Conservation (phyloP, 2,329 filamentous ascomycete species). For the Colletotrichum sansevieriae region DNA sequence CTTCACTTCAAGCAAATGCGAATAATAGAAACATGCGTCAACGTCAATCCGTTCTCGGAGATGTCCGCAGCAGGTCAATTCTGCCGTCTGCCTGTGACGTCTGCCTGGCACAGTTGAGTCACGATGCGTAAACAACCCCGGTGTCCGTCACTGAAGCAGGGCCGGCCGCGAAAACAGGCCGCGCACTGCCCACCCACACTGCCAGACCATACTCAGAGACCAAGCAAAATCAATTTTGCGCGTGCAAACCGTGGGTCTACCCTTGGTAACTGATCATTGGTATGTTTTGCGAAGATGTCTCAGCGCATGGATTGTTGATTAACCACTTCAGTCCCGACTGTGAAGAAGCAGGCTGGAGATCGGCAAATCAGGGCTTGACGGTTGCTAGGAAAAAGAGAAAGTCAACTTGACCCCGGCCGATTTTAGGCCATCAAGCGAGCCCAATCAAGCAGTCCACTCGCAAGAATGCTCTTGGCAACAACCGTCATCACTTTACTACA, state of each 20-base stretch:
- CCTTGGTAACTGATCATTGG: conserved; percentile 17
- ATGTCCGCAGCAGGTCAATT: neutral
- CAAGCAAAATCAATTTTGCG: conserved; percentile 10
- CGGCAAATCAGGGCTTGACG: conserved; percentile 19
- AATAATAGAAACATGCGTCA: conserved; percentile 2
- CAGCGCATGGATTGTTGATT: conserved; percentile 1
- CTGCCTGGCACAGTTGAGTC: conserved; percentile 17
- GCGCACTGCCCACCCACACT: conserved; percentile 32
- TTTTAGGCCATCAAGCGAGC: conserved; percentile 27
- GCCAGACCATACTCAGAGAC: conserved; percentile 25
- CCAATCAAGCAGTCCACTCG: conserved; percentile 9
- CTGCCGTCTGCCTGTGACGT: conserved; percentile 10
- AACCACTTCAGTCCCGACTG: conserved; percentile 3
- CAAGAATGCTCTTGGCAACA: conserved; percentile 12
- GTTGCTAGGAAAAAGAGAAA: neutral
- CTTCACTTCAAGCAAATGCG: conserved; percentile 13
- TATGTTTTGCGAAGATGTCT: neutral
- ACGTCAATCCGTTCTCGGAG: conserved; percentile 10
- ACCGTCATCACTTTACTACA: conserved; percentile 29
- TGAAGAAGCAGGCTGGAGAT: neutral
- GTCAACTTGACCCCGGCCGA: conserved; percentile 14
- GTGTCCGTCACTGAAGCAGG: conserved; percentile 13
- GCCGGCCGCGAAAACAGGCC: conserved; percentile 29
- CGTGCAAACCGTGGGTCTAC: conserved; percentile 1
- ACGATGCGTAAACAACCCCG: conserved; percentile 3